Conservation (phyloP, 441 rosid genomes). For the Populus tomentosa region DNA sequence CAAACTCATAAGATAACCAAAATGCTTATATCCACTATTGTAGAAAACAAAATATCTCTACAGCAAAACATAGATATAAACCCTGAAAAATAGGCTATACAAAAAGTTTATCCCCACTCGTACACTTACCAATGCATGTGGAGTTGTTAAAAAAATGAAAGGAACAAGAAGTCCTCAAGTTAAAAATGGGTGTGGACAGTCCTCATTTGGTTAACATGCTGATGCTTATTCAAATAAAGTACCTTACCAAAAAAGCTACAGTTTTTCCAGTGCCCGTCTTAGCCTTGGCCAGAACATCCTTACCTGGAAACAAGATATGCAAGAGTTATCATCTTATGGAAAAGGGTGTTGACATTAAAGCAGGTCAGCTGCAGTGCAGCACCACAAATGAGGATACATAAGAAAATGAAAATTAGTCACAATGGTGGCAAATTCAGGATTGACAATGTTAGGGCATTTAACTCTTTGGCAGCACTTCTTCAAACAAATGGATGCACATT, state of each 20-base stretch:
- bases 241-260: conserved; percentile 86
- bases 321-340: conserved; percentile 1
- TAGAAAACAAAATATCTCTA: background rate
- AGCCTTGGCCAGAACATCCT: conserved; percentile 97
- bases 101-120: background rate
- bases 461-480: background rate
- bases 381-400: background rate
- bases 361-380: background rate
- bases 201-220: background rate
- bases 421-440: background rate
- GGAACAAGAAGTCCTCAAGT: background rate
- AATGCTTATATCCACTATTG: background rate
- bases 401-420: background rate
- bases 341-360: background rate
- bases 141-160: conserved; percentile 1
- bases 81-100: background rate
- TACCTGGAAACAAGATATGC: conserved; percentile 47
- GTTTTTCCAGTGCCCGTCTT: conserved; percentile 97
- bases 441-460: background rate
- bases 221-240: conserved; percentile 12
- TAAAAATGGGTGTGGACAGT: background rate
- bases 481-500: background rate
- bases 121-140: background rate
- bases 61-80: background rate
- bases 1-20: background rate